A percentile compares a stretch with the other conserved stretches of the same genome.
These are phyloP conservation scores for Chloris gayana DNA, from an alignment of 176 grass and related monocot species.

Conservation along the genomic window DNA sequence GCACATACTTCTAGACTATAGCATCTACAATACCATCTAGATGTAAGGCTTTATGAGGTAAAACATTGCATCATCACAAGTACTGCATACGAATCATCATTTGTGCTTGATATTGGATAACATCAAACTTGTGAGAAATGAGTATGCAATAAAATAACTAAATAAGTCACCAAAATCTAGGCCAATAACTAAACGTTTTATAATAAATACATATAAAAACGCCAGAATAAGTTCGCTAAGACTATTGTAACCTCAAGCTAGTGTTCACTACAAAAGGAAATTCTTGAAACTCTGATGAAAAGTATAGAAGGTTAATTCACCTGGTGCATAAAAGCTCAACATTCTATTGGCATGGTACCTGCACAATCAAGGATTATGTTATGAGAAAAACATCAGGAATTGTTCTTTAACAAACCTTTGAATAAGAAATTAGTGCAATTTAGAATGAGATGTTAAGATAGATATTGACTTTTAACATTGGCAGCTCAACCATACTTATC, in stretches of 20 bases:
- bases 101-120: slow-evolving; percentile 17
- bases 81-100: background rate
- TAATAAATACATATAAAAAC: background rate
- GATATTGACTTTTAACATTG: background rate
- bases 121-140: background rate
- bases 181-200: background rate
- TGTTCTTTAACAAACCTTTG: background rate
- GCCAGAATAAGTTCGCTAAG: background rate
- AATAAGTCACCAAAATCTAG: background rate
- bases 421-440: background rate
- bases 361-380: slow-evolving; percentile 39
- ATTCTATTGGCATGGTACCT: slow-evolving; percentile 99
- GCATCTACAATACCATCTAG: too few relatives aligned
- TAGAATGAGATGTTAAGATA: background rate
- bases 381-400: background rate
- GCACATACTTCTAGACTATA: background rate
- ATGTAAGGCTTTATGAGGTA: background rate
- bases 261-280: background rate
- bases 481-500: slow-evolving; percentile 28
- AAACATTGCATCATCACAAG: background rate
- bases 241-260: background rate
- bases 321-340: slow-evolving; percentile 99
- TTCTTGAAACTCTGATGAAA: background rate
- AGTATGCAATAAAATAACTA: background rate
- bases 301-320: slow-evolving; percentile 38